Evolutionary conservation across 1,284 basidiomycete species (phyloP).

Genomic region (Papiliotrema laurentii): DNA sequence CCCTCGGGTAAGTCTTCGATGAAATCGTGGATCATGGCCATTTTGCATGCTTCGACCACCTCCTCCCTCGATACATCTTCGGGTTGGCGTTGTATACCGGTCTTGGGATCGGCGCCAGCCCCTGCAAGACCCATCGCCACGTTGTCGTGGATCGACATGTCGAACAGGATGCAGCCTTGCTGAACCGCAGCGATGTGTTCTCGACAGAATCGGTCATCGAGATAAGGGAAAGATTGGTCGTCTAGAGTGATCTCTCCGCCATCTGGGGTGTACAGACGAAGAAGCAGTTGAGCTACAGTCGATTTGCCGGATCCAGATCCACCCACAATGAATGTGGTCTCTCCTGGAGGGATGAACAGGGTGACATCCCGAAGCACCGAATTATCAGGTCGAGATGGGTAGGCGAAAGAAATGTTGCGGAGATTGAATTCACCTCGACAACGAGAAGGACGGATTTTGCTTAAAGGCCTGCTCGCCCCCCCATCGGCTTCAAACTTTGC

Average conservation of each 20-base stretch:
- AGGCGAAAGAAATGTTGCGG: constrained; percentile 73
- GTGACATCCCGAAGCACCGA: constrained; percentile 50
- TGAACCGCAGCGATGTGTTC: constrained; percentile 73
- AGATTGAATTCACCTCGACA: constrained; percentile 75
- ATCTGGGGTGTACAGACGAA: constrained; percentile 68
- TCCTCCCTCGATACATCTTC: constrained; percentile 60
- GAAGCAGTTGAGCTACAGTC: constrained; percentile 78
- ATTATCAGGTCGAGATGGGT: constrained; percentile 65
- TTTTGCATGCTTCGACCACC: constrained; percentile 75
- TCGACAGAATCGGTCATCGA: constrained; percentile 71
- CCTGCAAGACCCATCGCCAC: constrained; percentile 72
- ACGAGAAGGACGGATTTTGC: constrained; percentile 44
- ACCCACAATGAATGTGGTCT: constrained; percentile 90
- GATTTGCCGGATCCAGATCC: constrained; percentile 88
- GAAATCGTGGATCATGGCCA: constrained; percentile 84
- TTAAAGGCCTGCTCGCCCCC: constrained; percentile 3
- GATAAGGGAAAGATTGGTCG: constrained; percentile 68
- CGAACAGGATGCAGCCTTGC: constrained; percentile 71
- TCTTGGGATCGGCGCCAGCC: constrained; percentile 47
- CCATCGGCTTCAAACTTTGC: constrained; percentile 5
- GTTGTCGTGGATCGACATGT: constrained; percentile 81
- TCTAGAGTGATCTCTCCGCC: constrained; percentile 69
- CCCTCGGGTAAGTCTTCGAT: constrained; percentile 74
- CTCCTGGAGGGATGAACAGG: constrained; percentile 68
- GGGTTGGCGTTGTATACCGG: constrained; percentile 28